Evolutionary conservation across 2,329 filamentous ascomycete genomes (phyloP).

Genomic region (Aureobasidium sp.): DNA sequence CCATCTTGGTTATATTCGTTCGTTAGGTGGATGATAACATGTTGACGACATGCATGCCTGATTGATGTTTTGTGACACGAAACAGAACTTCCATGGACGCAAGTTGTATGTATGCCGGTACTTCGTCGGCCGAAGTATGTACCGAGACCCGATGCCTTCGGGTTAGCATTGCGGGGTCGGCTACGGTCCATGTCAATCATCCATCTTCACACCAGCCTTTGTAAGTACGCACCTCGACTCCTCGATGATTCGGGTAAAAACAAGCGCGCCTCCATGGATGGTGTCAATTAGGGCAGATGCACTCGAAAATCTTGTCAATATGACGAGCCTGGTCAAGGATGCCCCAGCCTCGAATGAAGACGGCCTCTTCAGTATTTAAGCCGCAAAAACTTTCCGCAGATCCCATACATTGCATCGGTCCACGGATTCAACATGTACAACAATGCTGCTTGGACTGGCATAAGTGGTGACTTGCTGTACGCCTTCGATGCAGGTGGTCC

Average conservation of each 20-base stretch:
- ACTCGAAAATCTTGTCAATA: neutral
- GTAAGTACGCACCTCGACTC: neutral
- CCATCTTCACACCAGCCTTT: neutral
- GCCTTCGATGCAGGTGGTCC: constrained; percentile 42
- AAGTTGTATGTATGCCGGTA: neutral
- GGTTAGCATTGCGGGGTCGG: neutral
- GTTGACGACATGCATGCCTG: no score
- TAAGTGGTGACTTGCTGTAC: constrained; percentile 43
- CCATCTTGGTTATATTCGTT: neutral
- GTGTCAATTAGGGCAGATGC: neutral
- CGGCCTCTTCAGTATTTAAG: neutral
- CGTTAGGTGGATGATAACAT: neutral
- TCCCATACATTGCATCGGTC: constrained; percentile 49
- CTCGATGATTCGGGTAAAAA: neutral
- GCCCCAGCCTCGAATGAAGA: no score
- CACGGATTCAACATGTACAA: constrained; percentile 51
- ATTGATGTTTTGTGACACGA: neutral
- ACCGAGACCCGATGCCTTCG: neutral
- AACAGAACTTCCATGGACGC: neutral
- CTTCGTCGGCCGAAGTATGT: neutral
- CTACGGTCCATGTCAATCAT: neutral
- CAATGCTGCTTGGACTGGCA: constrained; percentile 49
- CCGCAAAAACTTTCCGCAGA: constrained; percentile 43
- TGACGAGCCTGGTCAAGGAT: neutral
- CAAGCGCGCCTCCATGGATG: neutral